Base-by-base conservation (phyloP, 2,329 filamentous ascomycete species). In the Monosporascus sp. region DNA sequence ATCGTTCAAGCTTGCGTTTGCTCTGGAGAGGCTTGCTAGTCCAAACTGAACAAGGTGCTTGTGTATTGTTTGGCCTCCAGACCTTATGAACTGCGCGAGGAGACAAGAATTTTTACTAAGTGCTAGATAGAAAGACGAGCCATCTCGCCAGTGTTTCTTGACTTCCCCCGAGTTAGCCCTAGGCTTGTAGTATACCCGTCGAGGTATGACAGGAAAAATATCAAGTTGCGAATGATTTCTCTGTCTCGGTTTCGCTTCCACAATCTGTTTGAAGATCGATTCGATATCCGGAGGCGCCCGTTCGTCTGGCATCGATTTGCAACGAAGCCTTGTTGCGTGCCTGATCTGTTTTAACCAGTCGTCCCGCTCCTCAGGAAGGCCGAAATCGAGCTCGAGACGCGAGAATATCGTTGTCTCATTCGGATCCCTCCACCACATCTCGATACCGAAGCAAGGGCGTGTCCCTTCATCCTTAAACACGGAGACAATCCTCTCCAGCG, bases 391-490 rank as follows among this genome's bases (percentile, higher is more conserved):
- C 40, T 76, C 74, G 3, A 76, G 67, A 54, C 74, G 78, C 54
- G 69, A 70, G 56, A 78, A 81, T 16, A 72, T 68, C 41, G 78
- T 67, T 14, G 71, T 69, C 2, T 74, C 72, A 52, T 72, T 68
- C 17, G 68, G 63, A 16, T 74, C 74, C 53, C 73, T 75, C 80
- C 80, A 83, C 79, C 79, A 83, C 2, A 82, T 70, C 60, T 84
- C 80, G 49, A 83, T 65, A 6, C 78, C 78, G 45, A 78, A 79
- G 7, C 75, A 73, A 14, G 77, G 73, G 47, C 74, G 72, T 1
- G 73, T 72, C 44, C 73, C 74, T 60, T 82, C 79, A 31, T 79
- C 75, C 31, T 73, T 74, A 57, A 81, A 82, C 2, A 74, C 74
- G 2, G 80, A 77, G 38, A 83, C 75, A 24, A 83, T 71, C 38